Base-by-base conservation (phyloP, 2,329 filamentous ascomycete species). In the Colletotrichum sp. region DNA sequence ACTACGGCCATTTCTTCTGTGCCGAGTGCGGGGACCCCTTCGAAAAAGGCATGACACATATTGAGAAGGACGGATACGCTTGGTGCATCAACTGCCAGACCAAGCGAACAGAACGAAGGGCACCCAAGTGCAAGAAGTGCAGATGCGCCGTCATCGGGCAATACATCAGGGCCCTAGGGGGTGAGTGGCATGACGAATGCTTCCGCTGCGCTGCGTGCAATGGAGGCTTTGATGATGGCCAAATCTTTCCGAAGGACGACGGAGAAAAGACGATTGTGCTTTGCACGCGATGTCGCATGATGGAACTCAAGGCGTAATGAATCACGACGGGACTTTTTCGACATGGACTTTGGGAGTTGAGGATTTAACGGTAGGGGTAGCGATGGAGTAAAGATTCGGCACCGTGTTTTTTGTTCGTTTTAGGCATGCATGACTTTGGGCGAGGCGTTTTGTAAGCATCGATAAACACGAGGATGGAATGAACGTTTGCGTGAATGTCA, bases 11-110 rank as follows among this genome's bases (percentile, higher is more conserved):
- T 86, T 99, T 99, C 87, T 99, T 99, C 90, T 99, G 97, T 83
- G 97, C 97, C 57, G 96, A 99, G 88, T 99, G 97, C 83, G 97
- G 97, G 79, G 96, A 99, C 86, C 96, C 97, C 1, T 99, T 99
- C 83, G 95, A 90, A 79, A 88, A 89, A 64, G 91, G 91, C 76
- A 91, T 90, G 86, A 93, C 92, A 62, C 92, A 94, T 81, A 93
- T 99, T 71, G 97, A 99, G 84, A 98, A 98, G 86, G 96, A 99
- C 79, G 96, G 96, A 12, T 99, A 98, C 84, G 97, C 97, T 7
- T 99, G 97, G 96, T 99, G 97, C 85, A 92, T 99, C 63, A 91
- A 91, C 26, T 99, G 97, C 83, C 96, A 99, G 87, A 98, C 96
- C 16, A 95, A 96, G 82, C 92, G 97, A 39, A 98, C 96, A 15